Base-by-base conservation (phyloP, 2,329 filamentous ascomycete genomes). In the Calonectria pseudoturangicola region DNA sequence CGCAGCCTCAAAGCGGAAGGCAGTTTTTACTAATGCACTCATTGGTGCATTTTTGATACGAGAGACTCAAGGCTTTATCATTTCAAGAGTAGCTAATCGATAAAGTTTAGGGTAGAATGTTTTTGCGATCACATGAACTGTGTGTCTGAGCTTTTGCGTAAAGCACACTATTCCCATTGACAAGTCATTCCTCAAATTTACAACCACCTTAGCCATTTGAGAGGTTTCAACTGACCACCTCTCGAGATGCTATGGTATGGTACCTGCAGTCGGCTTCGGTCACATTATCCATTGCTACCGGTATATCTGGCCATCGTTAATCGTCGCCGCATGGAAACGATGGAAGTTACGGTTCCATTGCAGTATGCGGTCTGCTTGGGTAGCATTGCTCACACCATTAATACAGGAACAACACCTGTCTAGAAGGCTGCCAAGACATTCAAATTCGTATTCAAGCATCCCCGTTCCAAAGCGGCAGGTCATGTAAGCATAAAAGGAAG, bases 401-500 rank as follows among this genome's bases (percentile, higher is more conserved):
- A 58, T 27, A 21, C 21, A 12, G 30, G 15, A 43, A 28, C 18
- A 2, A 39, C 3, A 41, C 4, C 33, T 18, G 36, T 10, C 12
- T 36, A 12, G 13, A 27, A 2, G 15, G 15, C 16, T 15, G 54
- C 54, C 54, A 60, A 60, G 54, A 41, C 16, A 60, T 41, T 7
- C 12, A 60, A 21, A 41, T 41, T 60, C 54, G 33, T 60, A 60
- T 41, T 58, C 8, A 12, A 60, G n/a, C 13, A 3, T 12, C n/a
- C 10, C n/a, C 25, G 16, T 41, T 27, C 51, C n/a, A 41, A 51
- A 60, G 12, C 2, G 33, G 33, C 33, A 60, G 54, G 33, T 25
- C 54, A 25, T 21, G 5, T 60, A 60, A 60, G 54, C 54, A 60
- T 60, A 60, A 41, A 41, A 8, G 54, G 36, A 60, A 60, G 54